These are phyloP conservation scores for Vaccinium darrowii DNA, from an alignment of 148 eudicot species.

Conservation along the genomic window DNA sequence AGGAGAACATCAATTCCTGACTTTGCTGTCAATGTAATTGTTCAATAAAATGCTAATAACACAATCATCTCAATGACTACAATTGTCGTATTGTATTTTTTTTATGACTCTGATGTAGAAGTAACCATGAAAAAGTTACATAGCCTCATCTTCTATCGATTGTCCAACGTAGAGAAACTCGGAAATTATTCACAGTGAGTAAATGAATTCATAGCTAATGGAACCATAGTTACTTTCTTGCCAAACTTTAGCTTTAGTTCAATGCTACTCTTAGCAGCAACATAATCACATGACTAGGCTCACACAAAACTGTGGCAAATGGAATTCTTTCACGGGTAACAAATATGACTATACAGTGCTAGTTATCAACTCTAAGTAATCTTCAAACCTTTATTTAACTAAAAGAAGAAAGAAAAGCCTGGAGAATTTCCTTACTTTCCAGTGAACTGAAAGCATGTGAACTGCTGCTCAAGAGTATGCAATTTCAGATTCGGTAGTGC, in stretches of 20 bases:
- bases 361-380: neutral
- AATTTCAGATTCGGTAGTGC: conserved; percentile 49
- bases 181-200: neutral
- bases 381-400: neutral
- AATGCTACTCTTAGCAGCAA: neutral
- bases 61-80: neutral
- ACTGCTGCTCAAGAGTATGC: conserved; percentile 60
- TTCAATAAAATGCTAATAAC: neutral
- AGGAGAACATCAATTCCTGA: neutral
- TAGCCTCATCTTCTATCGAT: too few relatives aligned
- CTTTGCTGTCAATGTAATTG: neutral
- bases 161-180: too few relatives aligned
- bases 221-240: neutral
- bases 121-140: too few relatives aligned
- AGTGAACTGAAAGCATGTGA: conserved; percentile 65
- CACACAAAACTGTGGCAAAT: neutral
- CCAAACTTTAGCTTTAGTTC: neutral
- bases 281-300: neutral
- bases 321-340: neutral
- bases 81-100: too few relatives aligned
- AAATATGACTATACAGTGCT: neutral
- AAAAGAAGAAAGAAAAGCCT: neutral
- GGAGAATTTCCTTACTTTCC: conserved; percentile 52
- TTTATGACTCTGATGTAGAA: too few relatives aligned
- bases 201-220: neutral